Evolutionary conservation across 1,139 yeast genomes (phyloP).

Genomic region (Diutina mesorugosa): DNA sequence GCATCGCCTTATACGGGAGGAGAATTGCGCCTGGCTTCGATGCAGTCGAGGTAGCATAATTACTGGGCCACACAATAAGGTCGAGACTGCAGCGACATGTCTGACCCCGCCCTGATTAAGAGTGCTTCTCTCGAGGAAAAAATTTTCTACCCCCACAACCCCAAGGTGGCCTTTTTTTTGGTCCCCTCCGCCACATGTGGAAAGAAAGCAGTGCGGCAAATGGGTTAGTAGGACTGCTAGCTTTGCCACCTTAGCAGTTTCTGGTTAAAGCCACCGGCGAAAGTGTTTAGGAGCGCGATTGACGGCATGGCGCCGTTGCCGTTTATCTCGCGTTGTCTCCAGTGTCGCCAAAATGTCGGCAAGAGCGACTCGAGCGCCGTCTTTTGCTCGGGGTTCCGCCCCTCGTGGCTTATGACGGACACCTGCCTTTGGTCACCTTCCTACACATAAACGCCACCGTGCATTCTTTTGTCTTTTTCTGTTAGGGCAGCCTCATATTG

Average conservation of each 20-base stretch:
- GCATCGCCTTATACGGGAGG: neutral
- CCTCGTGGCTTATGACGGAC: neutral
- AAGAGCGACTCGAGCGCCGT: no score
- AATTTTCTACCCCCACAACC: neutral
- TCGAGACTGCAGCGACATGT: neutral
- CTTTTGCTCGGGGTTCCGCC: neutral
- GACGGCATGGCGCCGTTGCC: no score
- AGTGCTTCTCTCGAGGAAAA: no score
- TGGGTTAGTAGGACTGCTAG: neutral
- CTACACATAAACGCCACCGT: neutral
- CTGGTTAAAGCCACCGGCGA: neutral
- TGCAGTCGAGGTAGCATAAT: neutral
- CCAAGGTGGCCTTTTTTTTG: neutral
- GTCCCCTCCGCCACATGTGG: no score
- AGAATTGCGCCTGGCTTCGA: neutral
- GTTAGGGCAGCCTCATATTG: neutral
- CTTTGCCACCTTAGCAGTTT: neutral
- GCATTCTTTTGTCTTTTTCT: neutral
- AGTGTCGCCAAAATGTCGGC: neutral
- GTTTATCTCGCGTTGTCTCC: no score
- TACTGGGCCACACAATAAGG: neutral
- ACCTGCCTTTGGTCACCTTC: neutral
- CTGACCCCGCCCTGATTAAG: neutral
- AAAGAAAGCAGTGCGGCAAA: neutral
- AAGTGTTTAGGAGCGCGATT: no score